phyloP scores from a whole-genome alignment of 2,329 filamentous ascomycete genomes.

The Aspergillus sp. region DNA sequence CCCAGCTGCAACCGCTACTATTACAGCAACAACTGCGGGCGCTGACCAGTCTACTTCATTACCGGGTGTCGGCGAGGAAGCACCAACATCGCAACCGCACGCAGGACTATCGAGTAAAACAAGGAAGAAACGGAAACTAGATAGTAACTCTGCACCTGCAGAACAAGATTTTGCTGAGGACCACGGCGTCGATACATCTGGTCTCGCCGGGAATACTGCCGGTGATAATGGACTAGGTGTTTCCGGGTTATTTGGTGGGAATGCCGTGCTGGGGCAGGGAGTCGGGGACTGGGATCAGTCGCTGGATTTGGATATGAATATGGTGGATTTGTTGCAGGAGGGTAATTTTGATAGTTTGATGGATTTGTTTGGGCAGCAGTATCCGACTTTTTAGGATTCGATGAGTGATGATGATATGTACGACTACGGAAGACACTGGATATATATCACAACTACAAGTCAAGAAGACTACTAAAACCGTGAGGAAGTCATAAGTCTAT shows the following conservation, averaged over 20 bases:
- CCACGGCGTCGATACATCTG: not conserved
- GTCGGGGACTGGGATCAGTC: slow-evolving; percentile 1
- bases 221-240: not conserved
- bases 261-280: not conserved
- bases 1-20: not conserved
- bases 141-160: not conserved
- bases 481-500: slow-evolving; percentile 33
- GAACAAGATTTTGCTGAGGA: not conserved
- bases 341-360: slow-evolving; percentile 33
- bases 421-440: no score
- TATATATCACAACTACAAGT: not conserved
- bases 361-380: slow-evolving; percentile 33
- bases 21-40: not conserved
- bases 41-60: not conserved
- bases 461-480: slow-evolving; percentile 9
- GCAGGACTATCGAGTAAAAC: not conserved
- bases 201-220: no score
- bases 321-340: slow-evolving; percentile 34
- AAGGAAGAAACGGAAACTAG: not conserved
- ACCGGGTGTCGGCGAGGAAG: not conserved
- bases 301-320: slow-evolving; percentile 30
- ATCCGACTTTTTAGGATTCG: slow-evolving; percentile 26
- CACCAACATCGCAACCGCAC: not conserved
- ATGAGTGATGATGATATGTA: not conserved
- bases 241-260: not conserved